These are phyloP conservation scores for Aphanomyces cochlioides DNA, from an alignment of 352 stramenopile species.

Conservation along the genomic window DNA sequence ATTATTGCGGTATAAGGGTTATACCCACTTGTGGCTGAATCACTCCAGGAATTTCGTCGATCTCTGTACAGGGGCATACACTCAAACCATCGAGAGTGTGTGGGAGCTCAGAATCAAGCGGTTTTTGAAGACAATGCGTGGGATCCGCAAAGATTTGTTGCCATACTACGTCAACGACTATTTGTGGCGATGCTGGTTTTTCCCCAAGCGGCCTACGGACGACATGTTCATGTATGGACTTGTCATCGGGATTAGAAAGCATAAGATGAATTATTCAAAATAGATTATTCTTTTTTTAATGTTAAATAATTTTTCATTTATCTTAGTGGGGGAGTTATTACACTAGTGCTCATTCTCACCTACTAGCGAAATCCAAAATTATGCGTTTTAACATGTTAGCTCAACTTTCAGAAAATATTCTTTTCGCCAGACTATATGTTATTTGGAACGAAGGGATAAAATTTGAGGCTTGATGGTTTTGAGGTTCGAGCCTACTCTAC, in stretches of 20 bases:
- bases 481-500: too few species aligned
- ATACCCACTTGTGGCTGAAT: background rate
- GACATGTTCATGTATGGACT: background rate
- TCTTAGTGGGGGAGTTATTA: too few species aligned
- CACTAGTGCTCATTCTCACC: too few species aligned
- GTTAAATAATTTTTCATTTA: background rate
- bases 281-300: background rate
- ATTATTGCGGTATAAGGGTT: slow-evolving; percentile 22
- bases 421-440: too few species aligned
- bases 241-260: slow-evolving; percentile 3
- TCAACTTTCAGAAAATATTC: too few species aligned
- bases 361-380: too few species aligned
- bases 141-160: background rate
- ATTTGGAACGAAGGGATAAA: too few species aligned
- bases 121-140: background rate
- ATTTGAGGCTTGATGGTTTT: too few species aligned
- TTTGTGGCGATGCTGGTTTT: background rate
- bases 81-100: background rate
- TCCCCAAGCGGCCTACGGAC: background rate
- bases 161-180: background rate
- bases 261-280: background rate
- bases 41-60: background rate
- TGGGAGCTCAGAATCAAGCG: background rate
- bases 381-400: too few species aligned
- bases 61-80: background rate